These are phyloP conservation scores for Wickerhamomyces queroliae DNA, from an alignment of 805 yeast species.

Conservation along the genomic window DNA sequence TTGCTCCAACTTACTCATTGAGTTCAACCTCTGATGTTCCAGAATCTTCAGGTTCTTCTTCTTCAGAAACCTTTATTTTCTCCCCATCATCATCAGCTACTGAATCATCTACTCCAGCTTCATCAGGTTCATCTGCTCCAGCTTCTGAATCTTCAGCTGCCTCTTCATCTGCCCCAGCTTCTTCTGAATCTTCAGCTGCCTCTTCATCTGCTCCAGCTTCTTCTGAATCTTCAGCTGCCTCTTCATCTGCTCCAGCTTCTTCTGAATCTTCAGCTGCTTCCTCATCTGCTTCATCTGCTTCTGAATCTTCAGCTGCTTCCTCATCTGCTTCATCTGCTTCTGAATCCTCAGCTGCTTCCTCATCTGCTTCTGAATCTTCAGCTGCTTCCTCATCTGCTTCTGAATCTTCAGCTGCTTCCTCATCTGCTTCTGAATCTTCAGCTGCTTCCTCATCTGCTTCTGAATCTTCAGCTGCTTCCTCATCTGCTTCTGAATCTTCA, in stretches of 20 bases:
- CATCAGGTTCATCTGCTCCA: too few relatives aligned
- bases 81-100: background rate
- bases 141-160: too few relatives aligned
- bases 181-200: too few relatives aligned
- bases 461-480: slow-evolving; percentile 1
- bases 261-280: background rate
- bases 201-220: slow-evolving; percentile 9
- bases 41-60: slow-evolving; percentile 1
- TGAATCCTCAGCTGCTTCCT: too few relatives aligned
- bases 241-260: slow-evolving; percentile 2
- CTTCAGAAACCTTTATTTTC: background rate
- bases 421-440: background rate
- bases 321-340: background rate
- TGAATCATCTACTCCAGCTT: background rate
- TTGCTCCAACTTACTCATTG: background rate
- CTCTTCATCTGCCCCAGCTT: background rate
- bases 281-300: background rate
- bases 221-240: slow-evolving; percentile 4
- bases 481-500: background rate
- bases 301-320: slow-evolving; percentile 1
- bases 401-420: slow-evolving; percentile 5
- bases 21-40: background rate
- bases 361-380: too few relatives aligned
- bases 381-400: slow-evolving; percentile 6
- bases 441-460: background rate